phyloP scores from a whole-genome alignment of 768 basidiomycete genomes.

The Rubroboletus satanas region DNA sequence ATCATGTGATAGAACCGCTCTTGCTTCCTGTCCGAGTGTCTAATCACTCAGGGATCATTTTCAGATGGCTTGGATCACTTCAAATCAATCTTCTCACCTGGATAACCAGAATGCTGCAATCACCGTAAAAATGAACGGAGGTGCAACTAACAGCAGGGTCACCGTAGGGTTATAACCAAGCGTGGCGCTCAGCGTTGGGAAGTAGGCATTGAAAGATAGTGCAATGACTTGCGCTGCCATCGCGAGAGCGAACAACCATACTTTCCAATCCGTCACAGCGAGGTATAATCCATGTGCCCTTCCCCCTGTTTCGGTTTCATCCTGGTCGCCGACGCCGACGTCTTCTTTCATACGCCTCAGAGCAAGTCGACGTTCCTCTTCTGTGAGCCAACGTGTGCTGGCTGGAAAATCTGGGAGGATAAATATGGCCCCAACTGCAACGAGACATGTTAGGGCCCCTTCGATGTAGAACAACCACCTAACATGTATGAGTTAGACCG shows the following conservation, averaged over 20 bases:
- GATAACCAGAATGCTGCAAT: slow-evolving; percentile 50
- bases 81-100: slow-evolving; percentile 33
- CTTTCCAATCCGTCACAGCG: slow-evolving; percentile 74
- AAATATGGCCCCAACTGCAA: slow-evolving; percentile 43
- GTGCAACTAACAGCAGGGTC: slow-evolving; percentile 71
- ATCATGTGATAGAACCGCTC: slow-evolving; percentile 75
- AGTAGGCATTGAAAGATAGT: slow-evolving; percentile 77
- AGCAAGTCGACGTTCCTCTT: slow-evolving; percentile 44
- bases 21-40: slow-evolving; percentile 64
- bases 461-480: slow-evolving; percentile 51
- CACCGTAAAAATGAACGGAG: slow-evolving; percentile 65
- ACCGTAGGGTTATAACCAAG: slow-evolving; percentile 62
- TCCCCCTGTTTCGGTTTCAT: slow-evolving; percentile 40
- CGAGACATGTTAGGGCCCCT: slow-evolving; percentile 41
- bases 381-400: slow-evolving; percentile 35
- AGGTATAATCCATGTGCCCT: slow-evolving; percentile 46
- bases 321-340: slow-evolving; percentile 52
- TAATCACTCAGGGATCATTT: slow-evolving; percentile 17
- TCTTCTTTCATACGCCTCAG: slow-evolving; percentile 62
- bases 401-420: slow-evolving; percentile 49
- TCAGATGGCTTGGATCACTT: background rate
- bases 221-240: slow-evolving; percentile 37
- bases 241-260: slow-evolving; percentile 73
- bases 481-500: slow-evolving; percentile 12
- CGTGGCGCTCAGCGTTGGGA: slow-evolving; percentile 72